Evolutionary conservation across 2,329 filamentous ascomycete genomes (phyloP).

Genomic region (Fusarium decemcellulare): DNA sequence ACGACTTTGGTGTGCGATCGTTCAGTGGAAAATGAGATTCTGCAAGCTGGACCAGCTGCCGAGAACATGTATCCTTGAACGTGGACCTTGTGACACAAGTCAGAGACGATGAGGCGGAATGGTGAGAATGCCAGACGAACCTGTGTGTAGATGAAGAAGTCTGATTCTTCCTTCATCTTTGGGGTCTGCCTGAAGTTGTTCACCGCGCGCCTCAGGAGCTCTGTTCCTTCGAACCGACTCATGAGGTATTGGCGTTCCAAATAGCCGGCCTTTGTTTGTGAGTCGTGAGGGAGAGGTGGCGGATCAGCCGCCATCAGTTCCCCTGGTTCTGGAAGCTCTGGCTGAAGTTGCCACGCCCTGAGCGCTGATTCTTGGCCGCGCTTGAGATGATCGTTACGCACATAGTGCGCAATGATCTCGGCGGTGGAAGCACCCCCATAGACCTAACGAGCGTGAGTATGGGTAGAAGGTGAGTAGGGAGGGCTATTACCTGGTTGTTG

Average conservation of each 20-base stretch:
- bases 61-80: constrained; percentile 76
- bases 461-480: neutral
- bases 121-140: constrained; percentile 46
- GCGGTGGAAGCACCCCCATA: neutral
- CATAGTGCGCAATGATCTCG: constrained; percentile 29
- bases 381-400: constrained; percentile 4
- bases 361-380: neutral
- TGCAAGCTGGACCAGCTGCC: constrained; percentile 72
- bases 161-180: constrained; percentile 68
- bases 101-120: neutral
- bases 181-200: constrained; percentile 67
- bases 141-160: constrained; percentile 78
- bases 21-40: constrained; percentile 79
- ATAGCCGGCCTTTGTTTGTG: constrained; percentile 63
- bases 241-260: constrained; percentile 82
- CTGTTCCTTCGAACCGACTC: constrained; percentile 80
- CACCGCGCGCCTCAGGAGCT: constrained; percentile 78
- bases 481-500: constrained; percentile 6
- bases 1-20: constrained; percentile 76
- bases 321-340: constrained; percentile 43
- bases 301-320: constrained; percentile 43
- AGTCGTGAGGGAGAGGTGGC: constrained; percentile 22
- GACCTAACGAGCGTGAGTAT: constrained; percentile 16
- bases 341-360: constrained; percentile 29
- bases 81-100: constrained; percentile 66